Base-by-base conservation (phyloP, 1,139 yeast species). In the Geotrichum phurueaensis region DNA sequence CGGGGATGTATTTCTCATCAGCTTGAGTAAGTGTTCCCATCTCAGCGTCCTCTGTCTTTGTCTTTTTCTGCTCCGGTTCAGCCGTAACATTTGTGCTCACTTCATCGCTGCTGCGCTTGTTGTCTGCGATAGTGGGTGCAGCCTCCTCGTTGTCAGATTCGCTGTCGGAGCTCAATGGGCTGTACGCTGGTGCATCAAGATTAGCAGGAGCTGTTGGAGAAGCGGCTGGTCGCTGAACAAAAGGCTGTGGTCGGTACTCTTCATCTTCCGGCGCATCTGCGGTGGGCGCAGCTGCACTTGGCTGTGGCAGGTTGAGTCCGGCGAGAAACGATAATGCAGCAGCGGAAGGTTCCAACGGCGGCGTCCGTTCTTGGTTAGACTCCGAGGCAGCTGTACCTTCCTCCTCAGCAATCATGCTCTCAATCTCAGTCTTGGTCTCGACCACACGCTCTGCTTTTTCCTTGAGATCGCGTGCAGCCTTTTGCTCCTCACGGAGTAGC, bases 391-490 rank as follows among this genome's bases (percentile, higher is more conserved):
- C 61, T n/a, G 63, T 60, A 20, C 66, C 18, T 39, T 45, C 69
- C 43, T 67, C 75, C 22, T 70, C 77, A 4, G 73, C 74, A 7
- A 80, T 67, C 75, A 82, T 78, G 39, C 76, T 77, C 56, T 75
- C 75, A 43, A 84, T 74, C 64, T 83, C 86, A 4, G 69, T 67
- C 62, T 81, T 75, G 1, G 84, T 81, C 49, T 75, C 73, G 22
- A 69, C 65, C 36, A 80, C 76, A 50, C 74, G 73, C 7, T 62
- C 65, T 31, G 76, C 68, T 65, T 80, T 80, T 12, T 73, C 73
- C n/a, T 75, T 72, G 43, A 85, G 74, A 49, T 80, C 77, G 47
- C 69, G 69, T 39, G 78, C 68, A 66, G 79, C 82, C 9, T 72
- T 70, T 20, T 79, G 79, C 64, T 84, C 86, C 1, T 81, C 73